These are phyloP conservation scores for Acacia pycnantha DNA, from an alignment of 331 rosid species.

Conservation along the genomic window DNA sequence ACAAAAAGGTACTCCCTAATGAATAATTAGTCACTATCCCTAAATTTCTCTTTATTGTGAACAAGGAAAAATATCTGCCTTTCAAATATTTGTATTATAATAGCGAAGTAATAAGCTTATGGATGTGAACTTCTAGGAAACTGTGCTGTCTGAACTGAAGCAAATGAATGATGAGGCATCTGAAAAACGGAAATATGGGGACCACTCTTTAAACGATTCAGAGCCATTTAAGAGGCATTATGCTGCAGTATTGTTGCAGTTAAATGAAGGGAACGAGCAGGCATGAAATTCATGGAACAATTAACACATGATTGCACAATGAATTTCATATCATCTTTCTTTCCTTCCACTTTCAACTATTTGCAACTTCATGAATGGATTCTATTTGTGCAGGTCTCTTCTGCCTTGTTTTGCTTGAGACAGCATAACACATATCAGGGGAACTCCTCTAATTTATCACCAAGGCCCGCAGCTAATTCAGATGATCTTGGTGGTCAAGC, in stretches of 20 bases:
- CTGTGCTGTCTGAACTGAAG: conserved; percentile 78
- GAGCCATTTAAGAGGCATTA: conserved; percentile 82
- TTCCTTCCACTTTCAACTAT: conserved; percentile 12
- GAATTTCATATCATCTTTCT: conserved; percentile 8
- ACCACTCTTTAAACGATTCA: conserved; percentile 62
- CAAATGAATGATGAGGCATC: conserved; percentile 69
- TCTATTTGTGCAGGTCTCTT: conserved; percentile 70
- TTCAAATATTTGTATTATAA: conserved; percentile 18
- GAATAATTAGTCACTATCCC: not conserved
- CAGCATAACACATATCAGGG: conserved; percentile 84
- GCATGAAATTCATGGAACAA: conserved; percentile 37
- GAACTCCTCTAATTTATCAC: conserved; percentile 46
- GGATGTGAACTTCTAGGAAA: conserved; percentile 60
- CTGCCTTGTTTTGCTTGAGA: conserved; percentile 78
- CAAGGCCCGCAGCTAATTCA: conserved; percentile 48
- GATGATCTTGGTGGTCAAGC: conserved; percentile 56
- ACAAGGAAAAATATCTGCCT: conserved; percentile 24
- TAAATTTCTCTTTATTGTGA: conserved; percentile 1
- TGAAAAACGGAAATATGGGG: conserved; percentile 66
- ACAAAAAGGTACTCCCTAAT: conserved; percentile 71
- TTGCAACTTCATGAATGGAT: conserved; percentile 32
- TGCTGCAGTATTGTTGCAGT: conserved; percentile 77
- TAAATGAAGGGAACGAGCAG: conserved; percentile 83
- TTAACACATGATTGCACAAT: conserved; percentile 8
- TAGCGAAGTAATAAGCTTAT: conserved; percentile 33